phyloP scores from a whole-genome alignment of 1,284 basidiomycete species.

The Puccinia novopanici region DNA sequence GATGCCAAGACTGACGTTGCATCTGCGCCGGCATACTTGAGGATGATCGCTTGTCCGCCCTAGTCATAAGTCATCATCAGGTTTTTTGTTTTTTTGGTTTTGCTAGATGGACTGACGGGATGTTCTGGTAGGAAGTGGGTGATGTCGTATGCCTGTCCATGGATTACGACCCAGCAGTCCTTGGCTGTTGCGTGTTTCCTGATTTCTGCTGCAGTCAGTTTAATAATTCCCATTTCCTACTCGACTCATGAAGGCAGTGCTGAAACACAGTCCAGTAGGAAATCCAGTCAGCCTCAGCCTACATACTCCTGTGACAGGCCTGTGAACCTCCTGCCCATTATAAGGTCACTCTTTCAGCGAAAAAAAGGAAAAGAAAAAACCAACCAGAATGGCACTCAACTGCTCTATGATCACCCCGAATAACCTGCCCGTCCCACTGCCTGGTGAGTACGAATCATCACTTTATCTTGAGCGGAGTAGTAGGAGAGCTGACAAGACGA shows the following conservation, averaged over 20 bases:
- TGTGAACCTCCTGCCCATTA: too few species aligned
- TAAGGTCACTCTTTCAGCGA: too few species aligned
- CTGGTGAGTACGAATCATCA: neutral
- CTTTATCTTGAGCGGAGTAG: neutral
- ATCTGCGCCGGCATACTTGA: constrained; percentile 48
- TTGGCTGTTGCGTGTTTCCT: constrained; percentile 4
- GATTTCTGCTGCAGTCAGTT: constrained; percentile 16
- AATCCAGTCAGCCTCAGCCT: too few species aligned
- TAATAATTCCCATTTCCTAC: neutral
- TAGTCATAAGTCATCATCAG: neutral
- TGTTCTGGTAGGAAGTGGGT: constrained; percentile 44
- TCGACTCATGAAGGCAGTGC: too few species aligned
- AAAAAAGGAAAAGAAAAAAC: too few species aligned
- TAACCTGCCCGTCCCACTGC: constrained; percentile 28
- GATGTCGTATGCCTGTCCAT: constrained; percentile 35
- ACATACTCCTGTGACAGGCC: too few species aligned
- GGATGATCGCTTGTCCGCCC: constrained; percentile 45
- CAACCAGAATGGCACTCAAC: constrained; percentile 36
- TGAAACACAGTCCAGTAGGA: too few species aligned
- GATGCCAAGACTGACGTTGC: constrained; percentile 30
- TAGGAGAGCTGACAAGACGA: neutral
- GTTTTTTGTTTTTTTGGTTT: too few species aligned
- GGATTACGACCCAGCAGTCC: constrained; percentile 42
- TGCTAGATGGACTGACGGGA: constrained; percentile 28
- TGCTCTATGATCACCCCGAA: constrained; percentile 31